These are phyloP conservation scores for Anthracocystis walkeri DNA, from an alignment of 1,284 basidiomycete genomes.

Conservation along the genomic window DNA sequence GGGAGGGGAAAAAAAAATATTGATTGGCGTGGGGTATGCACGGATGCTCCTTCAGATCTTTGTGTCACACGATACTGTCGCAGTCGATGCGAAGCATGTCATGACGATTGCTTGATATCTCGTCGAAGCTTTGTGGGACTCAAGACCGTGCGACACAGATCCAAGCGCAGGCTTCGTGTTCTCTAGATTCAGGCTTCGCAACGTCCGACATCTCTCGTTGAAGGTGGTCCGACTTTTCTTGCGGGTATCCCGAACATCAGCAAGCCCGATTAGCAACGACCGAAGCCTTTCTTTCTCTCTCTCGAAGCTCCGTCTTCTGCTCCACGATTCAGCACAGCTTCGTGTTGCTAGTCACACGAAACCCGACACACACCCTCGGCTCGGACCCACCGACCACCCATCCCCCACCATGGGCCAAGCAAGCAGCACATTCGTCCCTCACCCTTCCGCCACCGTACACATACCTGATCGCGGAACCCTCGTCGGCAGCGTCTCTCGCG, in stretches of 20 bases:
- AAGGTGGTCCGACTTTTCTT: background rate
- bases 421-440: slow-evolving; percentile 24
- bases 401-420: slow-evolving; percentile 33
- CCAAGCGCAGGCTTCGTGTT: background rate
- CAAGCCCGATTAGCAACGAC: background rate
- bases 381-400: background rate
- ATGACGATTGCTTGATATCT: background rate
- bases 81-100: no score
- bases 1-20: slow-evolving; percentile 18
- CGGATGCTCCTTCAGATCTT: background rate
- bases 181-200: background rate
- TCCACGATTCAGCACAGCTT: no score
- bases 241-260: background rate
- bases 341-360: no score
- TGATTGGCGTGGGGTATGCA: slow-evolving; percentile 13
- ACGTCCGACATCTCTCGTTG: background rate
- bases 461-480: slow-evolving; percentile 35
- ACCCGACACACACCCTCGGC: no score
- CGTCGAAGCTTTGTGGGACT: background rate
- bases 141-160: background rate
- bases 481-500: slow-evolving; percentile 20
- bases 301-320: no score
- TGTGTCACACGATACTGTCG: no score
- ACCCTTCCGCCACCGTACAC: slow-evolving; percentile 21
- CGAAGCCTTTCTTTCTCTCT: no score